Conservation (phyloP, 495 filamentous ascomycete genomes). For the Apodospora peruviana region DNA sequence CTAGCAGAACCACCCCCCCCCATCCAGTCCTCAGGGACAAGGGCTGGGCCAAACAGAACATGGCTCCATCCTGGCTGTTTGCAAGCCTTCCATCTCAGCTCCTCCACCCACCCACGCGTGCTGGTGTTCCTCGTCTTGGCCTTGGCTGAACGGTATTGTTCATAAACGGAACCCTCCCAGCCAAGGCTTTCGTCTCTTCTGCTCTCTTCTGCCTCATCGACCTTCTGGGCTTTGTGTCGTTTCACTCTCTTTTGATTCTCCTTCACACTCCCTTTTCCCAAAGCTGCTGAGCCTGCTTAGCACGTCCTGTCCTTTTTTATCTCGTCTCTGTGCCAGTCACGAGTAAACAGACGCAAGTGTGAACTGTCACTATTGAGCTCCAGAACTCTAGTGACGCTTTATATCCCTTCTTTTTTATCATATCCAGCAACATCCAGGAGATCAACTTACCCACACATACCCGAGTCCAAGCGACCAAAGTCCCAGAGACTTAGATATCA, state of each 20-base stretch:
- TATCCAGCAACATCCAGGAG: slow-evolving; percentile 2
- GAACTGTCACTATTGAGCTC: slow-evolving; percentile 3
- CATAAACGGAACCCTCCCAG: not conserved
- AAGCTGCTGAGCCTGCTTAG: slow-evolving; percentile 30
- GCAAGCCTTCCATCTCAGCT: not conserved
- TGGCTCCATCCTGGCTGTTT: not conserved
- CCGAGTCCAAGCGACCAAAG: slow-evolving; percentile 2
- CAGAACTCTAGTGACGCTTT: slow-evolving; percentile 6
- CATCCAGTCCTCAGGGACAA: not conserved
- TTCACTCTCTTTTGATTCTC: slow-evolving; percentile 16
- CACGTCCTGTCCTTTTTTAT: slow-evolving; percentile 30
- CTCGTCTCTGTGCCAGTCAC: not conserved
- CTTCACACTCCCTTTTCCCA: slow-evolving; percentile 11
- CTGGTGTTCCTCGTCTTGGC: not conserved
- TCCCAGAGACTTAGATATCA: slow-evolving; percentile 18
- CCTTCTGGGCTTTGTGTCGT: slow-evolving; percentile 21
- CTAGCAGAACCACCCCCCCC: too few species aligned
- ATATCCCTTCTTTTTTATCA: slow-evolving; percentile 10
- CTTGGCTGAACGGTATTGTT: not conserved
- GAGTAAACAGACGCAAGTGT: not conserved
- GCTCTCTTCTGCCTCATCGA: slow-evolving; percentile 11
- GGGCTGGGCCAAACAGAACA: not conserved
- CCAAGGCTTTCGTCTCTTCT: slow-evolving; percentile 9
- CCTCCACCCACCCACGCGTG: not conserved
- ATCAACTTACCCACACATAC: not conserved